Evolutionary conservation across 257 asterid genomes (phyloP).

Genomic region (Verbascum thapsus): DNA sequence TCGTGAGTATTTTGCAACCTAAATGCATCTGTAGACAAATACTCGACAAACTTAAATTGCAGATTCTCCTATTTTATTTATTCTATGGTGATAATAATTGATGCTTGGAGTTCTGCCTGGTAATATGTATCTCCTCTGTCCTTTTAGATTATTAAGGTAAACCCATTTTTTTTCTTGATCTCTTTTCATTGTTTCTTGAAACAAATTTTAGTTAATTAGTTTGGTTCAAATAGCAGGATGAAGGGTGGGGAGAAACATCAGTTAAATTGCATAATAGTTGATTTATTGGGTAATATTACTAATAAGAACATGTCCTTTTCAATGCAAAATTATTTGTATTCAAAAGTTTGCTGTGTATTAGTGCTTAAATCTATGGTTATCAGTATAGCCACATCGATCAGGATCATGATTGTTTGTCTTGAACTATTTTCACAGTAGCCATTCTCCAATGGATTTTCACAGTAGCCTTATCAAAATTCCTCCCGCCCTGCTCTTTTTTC

Average conservation of each 20-base stretch:
- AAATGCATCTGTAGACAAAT: too few species aligned
- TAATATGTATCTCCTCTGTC: constrained; percentile 11
- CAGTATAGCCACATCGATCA: too few species aligned
- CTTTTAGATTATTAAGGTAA: not conserved
- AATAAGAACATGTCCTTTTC: too few species aligned
- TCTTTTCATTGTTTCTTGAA: not conserved
- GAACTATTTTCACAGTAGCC: too few species aligned
- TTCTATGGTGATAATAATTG: not conserved
- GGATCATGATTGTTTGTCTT: too few species aligned
- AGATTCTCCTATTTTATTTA: not conserved
- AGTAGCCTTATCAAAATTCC: not conserved
- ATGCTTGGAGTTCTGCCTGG: not conserved
- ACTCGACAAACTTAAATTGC: too few species aligned
- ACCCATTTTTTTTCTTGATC: not conserved
- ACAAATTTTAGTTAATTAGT: not conserved
- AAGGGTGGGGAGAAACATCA: not conserved
- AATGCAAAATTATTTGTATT: too few species aligned
- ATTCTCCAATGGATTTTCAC: too few species aligned
- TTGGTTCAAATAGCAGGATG: not conserved
- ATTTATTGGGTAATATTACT: not conserved
- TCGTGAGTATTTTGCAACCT: constrained; percentile 48
- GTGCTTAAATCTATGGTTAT: too few species aligned
- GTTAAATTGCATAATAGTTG: not conserved
- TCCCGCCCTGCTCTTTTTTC: too few species aligned
- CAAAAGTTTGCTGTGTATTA: too few species aligned